Evolutionary conservation across 345 rosid genomes (phyloP).

Genomic region (Populus davidiana): DNA sequence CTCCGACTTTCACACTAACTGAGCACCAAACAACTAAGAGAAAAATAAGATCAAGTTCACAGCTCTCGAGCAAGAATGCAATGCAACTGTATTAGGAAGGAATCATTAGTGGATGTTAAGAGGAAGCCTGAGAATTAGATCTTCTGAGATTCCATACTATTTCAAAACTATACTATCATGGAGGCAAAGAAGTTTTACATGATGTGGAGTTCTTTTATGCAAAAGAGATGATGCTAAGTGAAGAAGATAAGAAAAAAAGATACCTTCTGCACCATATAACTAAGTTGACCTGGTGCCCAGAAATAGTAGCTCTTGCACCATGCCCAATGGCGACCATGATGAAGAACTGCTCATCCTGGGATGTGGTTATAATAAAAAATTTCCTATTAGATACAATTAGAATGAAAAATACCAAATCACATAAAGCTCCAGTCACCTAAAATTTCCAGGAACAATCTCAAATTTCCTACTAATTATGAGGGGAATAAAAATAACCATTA

Average conservation of each 20-base stretch:
- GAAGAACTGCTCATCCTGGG: constrained; percentile 81
- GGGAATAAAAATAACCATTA: neutral
- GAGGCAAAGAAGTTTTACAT: neutral
- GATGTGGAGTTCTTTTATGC: neutral
- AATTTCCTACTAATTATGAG: neutral
- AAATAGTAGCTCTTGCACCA: constrained; percentile 89
- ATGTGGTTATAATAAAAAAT: constrained; percentile 67
- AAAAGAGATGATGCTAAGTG: neutral
- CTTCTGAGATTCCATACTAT: neutral
- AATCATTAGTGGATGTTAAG: neutral
- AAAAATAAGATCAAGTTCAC: neutral
- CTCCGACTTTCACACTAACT: neutral
- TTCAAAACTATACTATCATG: neutral
- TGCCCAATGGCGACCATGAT: constrained; percentile 86
- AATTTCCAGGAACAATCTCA: neutral
- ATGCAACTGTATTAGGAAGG: neutral
- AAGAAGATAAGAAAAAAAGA: neutral
- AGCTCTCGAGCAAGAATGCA: neutral
- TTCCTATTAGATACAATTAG: constrained; percentile 42
- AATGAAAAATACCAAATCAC: neutral
- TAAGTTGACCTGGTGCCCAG: constrained; percentile 72
- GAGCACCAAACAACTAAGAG: neutral
- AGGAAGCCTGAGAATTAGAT: neutral
- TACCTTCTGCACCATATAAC: constrained; percentile 97
- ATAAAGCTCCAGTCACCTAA: neutral